Conservation (phyloP, 192 early-diverging fungal species). For the Helicostylum pulchrum region DNA sequence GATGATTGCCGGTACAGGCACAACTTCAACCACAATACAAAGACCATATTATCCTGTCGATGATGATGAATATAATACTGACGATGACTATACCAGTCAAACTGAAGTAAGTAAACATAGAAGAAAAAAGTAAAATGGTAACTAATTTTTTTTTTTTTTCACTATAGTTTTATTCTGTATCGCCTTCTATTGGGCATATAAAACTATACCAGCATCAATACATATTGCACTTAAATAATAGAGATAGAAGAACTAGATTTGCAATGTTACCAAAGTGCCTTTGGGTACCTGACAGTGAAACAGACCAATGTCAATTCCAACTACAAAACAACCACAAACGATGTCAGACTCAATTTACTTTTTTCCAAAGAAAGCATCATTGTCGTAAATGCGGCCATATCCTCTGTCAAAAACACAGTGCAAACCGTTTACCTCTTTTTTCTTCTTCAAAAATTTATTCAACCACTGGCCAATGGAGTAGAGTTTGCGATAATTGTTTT, state of each 20-base stretch:
- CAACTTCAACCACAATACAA: neutral
- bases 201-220: slow-evolving; percentile 22
- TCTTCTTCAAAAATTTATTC: slow-evolving; percentile 9
- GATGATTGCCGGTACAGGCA: slow-evolving; percentile 25
- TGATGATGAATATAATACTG: neutral
- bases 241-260: slow-evolving; percentile 19
- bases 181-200: slow-evolving; percentile 1
- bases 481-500: slow-evolving; percentile 31
- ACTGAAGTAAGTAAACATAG: neutral
- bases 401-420: slow-evolving; percentile 25
- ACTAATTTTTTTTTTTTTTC: slow-evolving; percentile 6
- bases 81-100: neutral
- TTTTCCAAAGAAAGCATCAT: slow-evolving; percentile 33
- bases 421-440: slow-evolving; percentile 19
- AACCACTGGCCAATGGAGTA: slow-evolving; percentile 18
- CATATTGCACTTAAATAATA: slow-evolving; percentile 15
- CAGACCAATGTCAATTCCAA: slow-evolving; percentile 28
- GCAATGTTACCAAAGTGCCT: slow-evolving; percentile 4
- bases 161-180: slow-evolving; percentile 12
- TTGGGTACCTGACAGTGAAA: slow-evolving; percentile 26
- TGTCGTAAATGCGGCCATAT: slow-evolving; percentile 33
- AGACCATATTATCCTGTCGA: neutral
- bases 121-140: neutral
- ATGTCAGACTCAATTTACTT: slow-evolving; percentile 25
- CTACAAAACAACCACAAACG: neutral